Conservation (phyloP, 495 filamentous ascomycete genomes). For the Penicillium lagena region DNA sequence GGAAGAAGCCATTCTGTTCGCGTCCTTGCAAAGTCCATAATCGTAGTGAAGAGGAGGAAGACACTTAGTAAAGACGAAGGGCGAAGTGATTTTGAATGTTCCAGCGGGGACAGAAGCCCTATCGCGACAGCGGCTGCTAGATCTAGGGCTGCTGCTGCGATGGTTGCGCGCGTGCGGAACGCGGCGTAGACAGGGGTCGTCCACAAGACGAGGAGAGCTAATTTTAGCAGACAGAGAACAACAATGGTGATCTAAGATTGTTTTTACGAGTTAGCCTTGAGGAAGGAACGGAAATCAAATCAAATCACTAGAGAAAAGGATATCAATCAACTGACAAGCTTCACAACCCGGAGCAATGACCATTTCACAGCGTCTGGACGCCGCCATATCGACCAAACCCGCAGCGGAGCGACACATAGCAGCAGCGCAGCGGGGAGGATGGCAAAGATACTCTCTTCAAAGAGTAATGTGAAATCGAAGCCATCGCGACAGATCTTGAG, state of each 20-base stretch:
- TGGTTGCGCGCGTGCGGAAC: conserved; percentile 11
- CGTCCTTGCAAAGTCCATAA: conserved; percentile 11
- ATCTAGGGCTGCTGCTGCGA: conserved; percentile 2
- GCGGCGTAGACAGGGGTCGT: not conserved
- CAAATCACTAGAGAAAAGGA: no score
- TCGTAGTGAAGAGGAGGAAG: conserved; percentile 4
- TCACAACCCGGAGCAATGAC: conserved; percentile 16
- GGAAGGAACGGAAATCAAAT: no score
- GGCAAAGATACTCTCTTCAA: conserved; percentile 15
- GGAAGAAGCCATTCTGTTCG: conserved; percentile 14
- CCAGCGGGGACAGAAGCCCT: conserved; percentile 12
- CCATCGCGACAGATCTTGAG: conserved; percentile 7
- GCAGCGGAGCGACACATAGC: no score
- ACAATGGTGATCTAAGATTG: no score
- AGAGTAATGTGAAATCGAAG: conserved; percentile 16
- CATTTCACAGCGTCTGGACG: conserved; percentile 7
- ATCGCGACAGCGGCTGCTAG: not conserved
- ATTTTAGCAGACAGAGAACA: no score
- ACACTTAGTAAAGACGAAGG: conserved; percentile 13
- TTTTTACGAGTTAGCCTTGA: no score
- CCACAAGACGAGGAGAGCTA: no score
- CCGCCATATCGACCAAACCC: conserved; percentile 1
- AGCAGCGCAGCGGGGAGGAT: conserved; percentile 3
- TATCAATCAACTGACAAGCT: no score
- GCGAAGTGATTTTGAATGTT: conserved; percentile 14